Evolutionary conservation across 2,329 filamentous ascomycete genomes (phyloP).

Genomic region (Aspergillus sp.): DNA sequence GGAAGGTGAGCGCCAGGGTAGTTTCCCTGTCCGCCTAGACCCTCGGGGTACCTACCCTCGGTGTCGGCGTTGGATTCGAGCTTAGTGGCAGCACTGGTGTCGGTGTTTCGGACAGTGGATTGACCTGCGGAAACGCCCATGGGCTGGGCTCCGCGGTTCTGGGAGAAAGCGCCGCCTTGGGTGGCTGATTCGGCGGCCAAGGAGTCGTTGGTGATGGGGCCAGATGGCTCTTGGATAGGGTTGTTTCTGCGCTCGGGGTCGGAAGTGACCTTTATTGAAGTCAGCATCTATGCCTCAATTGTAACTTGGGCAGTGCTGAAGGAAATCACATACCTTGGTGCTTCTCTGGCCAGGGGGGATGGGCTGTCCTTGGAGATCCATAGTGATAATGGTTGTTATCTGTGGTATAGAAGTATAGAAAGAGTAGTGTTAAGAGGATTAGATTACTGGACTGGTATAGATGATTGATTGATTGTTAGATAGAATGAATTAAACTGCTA

Average conservation of each 20-base stretch:
- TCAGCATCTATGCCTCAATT: not conserved
- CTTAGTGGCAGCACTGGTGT: slow-evolving; percentile 55
- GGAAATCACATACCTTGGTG: slow-evolving; percentile 37
- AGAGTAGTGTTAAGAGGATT: not conserved
- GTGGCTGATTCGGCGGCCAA: slow-evolving; percentile 73
- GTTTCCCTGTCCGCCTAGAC: slow-evolving; percentile 40
- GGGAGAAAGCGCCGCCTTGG: slow-evolving; percentile 60
- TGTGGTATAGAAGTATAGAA: not conserved
- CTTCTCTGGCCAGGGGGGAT: slow-evolving; percentile 33
- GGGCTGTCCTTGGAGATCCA: slow-evolving; percentile 46
- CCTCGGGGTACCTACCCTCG: slow-evolving; percentile 46
- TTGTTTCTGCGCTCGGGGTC: slow-evolving; percentile 53
- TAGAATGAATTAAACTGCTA: not conserved
- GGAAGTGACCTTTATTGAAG: slow-evolving; percentile 38
- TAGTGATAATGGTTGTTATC: slow-evolving; percentile 20
- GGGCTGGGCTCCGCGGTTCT: slow-evolving; percentile 59
- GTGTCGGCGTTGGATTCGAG: slow-evolving; percentile 51
- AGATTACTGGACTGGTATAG: not conserved
- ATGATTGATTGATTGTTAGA: not conserved
- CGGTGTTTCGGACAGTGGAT: slow-evolving; percentile 59
- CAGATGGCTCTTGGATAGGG: slow-evolving; percentile 63
- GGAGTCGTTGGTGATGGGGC: slow-evolving; percentile 67
- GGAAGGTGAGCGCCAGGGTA: slow-evolving; percentile 41
- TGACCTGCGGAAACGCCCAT: slow-evolving; percentile 53
- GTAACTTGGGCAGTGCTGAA: not conserved